phyloP scores from a whole-genome alignment of 805 yeast genomes.

The Candida jianshihensis region DNA sequence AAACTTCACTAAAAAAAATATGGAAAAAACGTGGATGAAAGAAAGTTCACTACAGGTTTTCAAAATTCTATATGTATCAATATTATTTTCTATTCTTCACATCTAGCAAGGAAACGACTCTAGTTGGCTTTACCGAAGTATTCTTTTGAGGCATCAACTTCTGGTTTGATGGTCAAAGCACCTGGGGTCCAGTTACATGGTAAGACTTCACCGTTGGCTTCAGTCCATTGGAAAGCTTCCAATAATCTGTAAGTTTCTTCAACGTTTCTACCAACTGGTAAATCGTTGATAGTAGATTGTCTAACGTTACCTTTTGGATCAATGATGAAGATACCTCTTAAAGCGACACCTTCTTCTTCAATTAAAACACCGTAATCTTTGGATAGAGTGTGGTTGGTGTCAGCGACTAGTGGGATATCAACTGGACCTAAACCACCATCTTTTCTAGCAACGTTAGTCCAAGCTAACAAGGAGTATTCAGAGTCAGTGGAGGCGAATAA shows the following conservation, averaged over 20 bases:
- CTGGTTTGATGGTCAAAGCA: constrained; percentile 85
- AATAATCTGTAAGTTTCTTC: constrained; percentile 96
- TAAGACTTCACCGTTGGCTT: constrained; percentile 98
- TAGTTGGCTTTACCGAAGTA: constrained; percentile 62
- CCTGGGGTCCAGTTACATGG: constrained; percentile 99
- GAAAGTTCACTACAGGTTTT: too few species aligned
- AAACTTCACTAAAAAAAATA: too few species aligned
- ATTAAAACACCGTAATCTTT: constrained; percentile 96
- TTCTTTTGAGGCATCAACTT: constrained; percentile 68
- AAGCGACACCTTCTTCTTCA: constrained; percentile 93
- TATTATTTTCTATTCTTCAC: not conserved
- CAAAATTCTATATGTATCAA: too few species aligned
- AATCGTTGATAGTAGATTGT: constrained; percentile 97
- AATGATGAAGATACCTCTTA: constrained; percentile 96
- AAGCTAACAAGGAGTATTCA: constrained; percentile 93
- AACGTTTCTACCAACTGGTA: constrained; percentile 98
- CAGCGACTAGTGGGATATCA: constrained; percentile 91
- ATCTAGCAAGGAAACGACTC: constrained; percentile 18
- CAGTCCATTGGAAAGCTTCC: constrained; percentile 99
- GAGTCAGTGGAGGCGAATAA: constrained; percentile 98
- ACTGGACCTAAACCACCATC: constrained; percentile 98
- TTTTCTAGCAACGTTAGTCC: constrained; percentile 95
- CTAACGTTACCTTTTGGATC: constrained; percentile 93
- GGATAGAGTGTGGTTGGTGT: constrained; percentile 92
- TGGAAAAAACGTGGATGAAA: too few species aligned